Percentiles rank a stretch among this genome's conserved stretches.
phyloP scores from a whole-genome alignment of 495 filamentous ascomycete genomes.

The Aspergillus saccharolyticus region DNA sequence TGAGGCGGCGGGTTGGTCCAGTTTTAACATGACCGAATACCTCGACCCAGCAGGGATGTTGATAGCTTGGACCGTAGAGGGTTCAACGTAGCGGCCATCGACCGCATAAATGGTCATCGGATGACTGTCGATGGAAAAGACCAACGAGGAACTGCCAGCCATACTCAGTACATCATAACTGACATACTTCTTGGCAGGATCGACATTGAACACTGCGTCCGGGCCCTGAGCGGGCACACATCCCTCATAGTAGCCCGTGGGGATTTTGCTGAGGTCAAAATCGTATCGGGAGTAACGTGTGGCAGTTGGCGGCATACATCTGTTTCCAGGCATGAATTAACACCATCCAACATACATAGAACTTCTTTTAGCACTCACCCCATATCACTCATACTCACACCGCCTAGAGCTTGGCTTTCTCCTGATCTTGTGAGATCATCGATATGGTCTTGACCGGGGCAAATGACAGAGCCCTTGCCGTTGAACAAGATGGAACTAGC shows the following conservation, averaged over 20 bases:
- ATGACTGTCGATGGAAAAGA: conserved; percentile 42
- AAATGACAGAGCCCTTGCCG: conserved; percentile 48
- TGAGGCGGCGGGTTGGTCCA: conserved; percentile 27
- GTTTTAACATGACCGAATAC: conserved; percentile 32
- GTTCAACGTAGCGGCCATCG: conserved; percentile 36
- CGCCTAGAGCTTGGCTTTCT: conserved; percentile 27
- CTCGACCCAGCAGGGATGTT: conserved; percentile 33
- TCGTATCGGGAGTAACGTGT: conserved; percentile 26
- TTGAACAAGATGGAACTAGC: conserved; percentile 50
- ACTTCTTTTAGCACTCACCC: conserved; percentile 31
- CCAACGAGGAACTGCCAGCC: conserved; percentile 29
- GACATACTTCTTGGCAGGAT: conserved; percentile 34
- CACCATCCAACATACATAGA: too few relatives aligned
- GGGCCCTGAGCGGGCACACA: conserved; percentile 39
- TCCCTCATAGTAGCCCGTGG: conserved; percentile 28
- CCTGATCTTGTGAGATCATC: conserved; percentile 22
- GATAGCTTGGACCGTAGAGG: conserved; percentile 25
- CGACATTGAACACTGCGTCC: conserved; percentile 31
- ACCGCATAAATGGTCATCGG: conserved; percentile 40
- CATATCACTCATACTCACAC: conserved; percentile 42
- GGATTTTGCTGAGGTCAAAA: conserved; percentile 30
- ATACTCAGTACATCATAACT: conserved; percentile 47
- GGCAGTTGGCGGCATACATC: conserved; percentile 29
- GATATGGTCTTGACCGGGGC: conserved; percentile 36
- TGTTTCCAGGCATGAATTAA: neutral